A percentile compares a stretch with the other conserved stretches of the same genome.
Evolutionary conservation across 768 basidiomycete species (phyloP).

Genomic region (Tulasnella sp.): DNA sequence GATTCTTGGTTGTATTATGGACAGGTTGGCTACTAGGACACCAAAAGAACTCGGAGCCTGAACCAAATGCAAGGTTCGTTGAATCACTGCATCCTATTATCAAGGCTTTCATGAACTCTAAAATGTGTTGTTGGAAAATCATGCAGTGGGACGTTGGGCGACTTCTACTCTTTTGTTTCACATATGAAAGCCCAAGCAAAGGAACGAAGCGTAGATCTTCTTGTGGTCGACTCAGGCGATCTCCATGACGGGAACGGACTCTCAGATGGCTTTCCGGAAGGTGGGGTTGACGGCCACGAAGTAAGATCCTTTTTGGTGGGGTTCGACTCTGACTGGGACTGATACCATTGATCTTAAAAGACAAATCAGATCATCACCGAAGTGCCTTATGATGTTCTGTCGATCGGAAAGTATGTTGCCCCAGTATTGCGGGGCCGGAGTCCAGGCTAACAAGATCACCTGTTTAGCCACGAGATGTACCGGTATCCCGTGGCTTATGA

Average conservation of each 20-base stretch:
- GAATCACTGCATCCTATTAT: not conserved
- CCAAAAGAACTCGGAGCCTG: slow-evolving; percentile 59
- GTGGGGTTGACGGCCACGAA: slow-evolving; percentile 62
- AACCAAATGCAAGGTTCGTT: slow-evolving; percentile 59
- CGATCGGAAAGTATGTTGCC: slow-evolving; percentile 79
- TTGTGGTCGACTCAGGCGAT: slow-evolving; percentile 70
- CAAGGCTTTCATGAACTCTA: not conserved
- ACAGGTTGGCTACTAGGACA: slow-evolving; percentile 75
- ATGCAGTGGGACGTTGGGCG: slow-evolving; percentile 59
- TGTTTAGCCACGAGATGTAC: slow-evolving; percentile 64
- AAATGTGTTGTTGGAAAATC: too few relatives aligned
- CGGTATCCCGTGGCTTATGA: slow-evolving; percentile 54
- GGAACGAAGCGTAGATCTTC: slow-evolving; percentile 67
- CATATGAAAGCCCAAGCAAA: slow-evolving; percentile 72
- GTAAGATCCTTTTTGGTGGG: slow-evolving; percentile 30
- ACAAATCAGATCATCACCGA: slow-evolving; percentile 63
- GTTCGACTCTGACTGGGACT: not conserved
- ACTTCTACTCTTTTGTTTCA: slow-evolving; percentile 74
- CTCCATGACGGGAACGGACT: slow-evolving; percentile 72
- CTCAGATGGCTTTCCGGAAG: slow-evolving; percentile 60
- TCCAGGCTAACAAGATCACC: not conserved
- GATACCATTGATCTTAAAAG: slow-evolving; percentile 28
- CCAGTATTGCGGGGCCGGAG: not conserved
- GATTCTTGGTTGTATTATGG: slow-evolving; percentile 4
- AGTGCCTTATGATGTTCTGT: slow-evolving; percentile 70